phyloP scores from a whole-genome alignment of 345 rosid species.

The Linum tenue region DNA sequence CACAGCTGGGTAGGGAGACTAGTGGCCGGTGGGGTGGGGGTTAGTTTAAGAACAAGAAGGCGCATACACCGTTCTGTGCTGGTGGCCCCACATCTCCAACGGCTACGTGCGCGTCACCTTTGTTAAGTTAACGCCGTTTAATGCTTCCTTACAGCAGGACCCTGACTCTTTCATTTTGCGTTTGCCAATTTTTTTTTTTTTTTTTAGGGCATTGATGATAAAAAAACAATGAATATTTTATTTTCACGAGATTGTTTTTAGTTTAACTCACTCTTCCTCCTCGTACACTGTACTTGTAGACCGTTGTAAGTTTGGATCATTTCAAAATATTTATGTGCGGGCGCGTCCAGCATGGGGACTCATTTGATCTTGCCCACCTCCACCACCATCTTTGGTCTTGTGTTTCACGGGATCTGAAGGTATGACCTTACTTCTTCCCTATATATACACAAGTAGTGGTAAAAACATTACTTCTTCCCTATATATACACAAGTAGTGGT shows the following conservation, averaged over 20 bases:
- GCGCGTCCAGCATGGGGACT: too few relatives aligned
- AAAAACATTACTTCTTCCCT: too few relatives aligned
- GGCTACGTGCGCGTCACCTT: constrained; percentile 26
- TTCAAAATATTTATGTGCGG: not conserved
- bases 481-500: too few relatives aligned
- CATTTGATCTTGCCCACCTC: too few relatives aligned
- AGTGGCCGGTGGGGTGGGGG: constrained; percentile 18
- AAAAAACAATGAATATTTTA: not conserved
- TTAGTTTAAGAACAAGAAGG: constrained; percentile 17
- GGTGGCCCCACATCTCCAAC: constrained; percentile 33
- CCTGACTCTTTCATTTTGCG: not conserved
- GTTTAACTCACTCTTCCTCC: not conserved
- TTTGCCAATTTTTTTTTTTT: too few relatives aligned
- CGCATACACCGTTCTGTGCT: constrained; percentile 52
- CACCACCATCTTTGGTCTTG: too few relatives aligned
- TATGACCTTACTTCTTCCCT: too few relatives aligned
- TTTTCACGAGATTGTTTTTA: too few relatives aligned
- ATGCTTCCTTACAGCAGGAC: not conserved
- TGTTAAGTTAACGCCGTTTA: constrained; percentile 15
- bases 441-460: too few relatives aligned
- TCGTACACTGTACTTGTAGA: not conserved
- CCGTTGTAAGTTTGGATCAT: not conserved
- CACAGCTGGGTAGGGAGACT: constrained; percentile 13
- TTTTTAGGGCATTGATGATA: not conserved
- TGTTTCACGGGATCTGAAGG: too few relatives aligned